A percentile compares a stretch with the other conserved stretches of the same genome.
Evolutionary conservation across 306 rosid species (phyloP).

Genomic region (Pyrus betulifolia): DNA sequence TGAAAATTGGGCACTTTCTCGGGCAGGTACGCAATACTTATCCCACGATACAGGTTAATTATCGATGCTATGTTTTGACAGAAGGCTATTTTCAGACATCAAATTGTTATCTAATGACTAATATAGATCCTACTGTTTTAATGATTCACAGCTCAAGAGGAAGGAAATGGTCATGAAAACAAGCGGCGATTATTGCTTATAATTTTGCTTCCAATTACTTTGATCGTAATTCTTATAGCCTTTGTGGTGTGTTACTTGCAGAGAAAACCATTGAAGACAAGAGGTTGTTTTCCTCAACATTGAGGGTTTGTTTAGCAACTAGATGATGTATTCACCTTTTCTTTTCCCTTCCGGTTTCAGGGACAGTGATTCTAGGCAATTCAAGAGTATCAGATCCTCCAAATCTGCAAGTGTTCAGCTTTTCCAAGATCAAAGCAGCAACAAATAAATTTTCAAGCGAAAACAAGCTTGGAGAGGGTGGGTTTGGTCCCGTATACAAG

Average conservation of each 20-base stretch:
- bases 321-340: background rate
- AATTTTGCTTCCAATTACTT: slow-evolving; percentile 13
- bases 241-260: slow-evolving; percentile 3
- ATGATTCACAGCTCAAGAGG: slow-evolving; percentile 15
- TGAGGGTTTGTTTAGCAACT: too few species aligned
- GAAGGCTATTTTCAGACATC: too few species aligned
- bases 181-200: slow-evolving; percentile 8
- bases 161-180: slow-evolving; percentile 3
- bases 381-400: background rate
- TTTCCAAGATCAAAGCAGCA: slow-evolving; percentile 12
- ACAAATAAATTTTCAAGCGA: slow-evolving; percentile 24
- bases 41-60: background rate
- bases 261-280: slow-evolving; percentile 4
- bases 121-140: background rate
- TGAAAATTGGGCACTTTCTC: slow-evolving; percentile 36
- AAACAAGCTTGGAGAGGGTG: slow-evolving; percentile 39
- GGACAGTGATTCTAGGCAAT: background rate
- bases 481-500: slow-evolving; percentile 36
- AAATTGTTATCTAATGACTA: background rate
- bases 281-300: background rate
- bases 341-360: background rate
- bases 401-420: slow-evolving; percentile 24
- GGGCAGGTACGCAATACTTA: slow-evolving; percentile 19
- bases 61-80: too few species aligned
- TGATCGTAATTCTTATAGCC: slow-evolving; percentile 7